A percentile compares a stretch with the other conserved stretches of the same genome.
phyloP scores from a whole-genome alignment of 352 stramenopile genomes.

The Pythium monospermum region DNA sequence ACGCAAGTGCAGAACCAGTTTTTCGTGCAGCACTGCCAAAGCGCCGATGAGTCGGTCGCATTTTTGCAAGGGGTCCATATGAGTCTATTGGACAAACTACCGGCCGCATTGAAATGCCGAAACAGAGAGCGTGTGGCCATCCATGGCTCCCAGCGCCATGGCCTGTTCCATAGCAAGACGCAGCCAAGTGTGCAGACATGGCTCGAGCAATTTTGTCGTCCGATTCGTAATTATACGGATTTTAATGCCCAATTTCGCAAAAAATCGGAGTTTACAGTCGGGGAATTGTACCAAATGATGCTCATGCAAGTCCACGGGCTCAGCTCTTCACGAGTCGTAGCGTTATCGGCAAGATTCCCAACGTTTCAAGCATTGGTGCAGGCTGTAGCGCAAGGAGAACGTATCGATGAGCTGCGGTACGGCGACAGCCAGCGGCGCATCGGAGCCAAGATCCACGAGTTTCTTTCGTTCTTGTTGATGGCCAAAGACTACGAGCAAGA shows the following conservation, averaged over 20 bases:
- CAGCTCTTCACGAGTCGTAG: conserved; percentile 47
- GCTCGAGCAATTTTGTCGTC: conserved; percentile 39
- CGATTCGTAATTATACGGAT: conserved; percentile 36
- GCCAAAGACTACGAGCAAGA: conserved; percentile 21
- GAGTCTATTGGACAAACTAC: conserved; percentile 57
- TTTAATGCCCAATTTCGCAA: conserved; percentile 81
- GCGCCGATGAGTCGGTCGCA: conserved; percentile 68
- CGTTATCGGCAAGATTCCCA: conserved; percentile 31
- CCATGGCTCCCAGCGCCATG: not conserved
- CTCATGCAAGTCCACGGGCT: conserved; percentile 68
- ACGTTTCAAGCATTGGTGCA: conserved; percentile 47
- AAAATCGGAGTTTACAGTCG: conserved; percentile 59
- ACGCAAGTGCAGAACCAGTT: conserved; percentile 83
- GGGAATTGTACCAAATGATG: conserved; percentile 82
- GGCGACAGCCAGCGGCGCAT: conserved; percentile 19
- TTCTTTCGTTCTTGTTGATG: conserved; percentile 12
- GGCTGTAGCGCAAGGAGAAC: conserved; percentile 22
- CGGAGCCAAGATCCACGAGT: conserved; percentile 14
- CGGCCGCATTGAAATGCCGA: conserved; percentile 20
- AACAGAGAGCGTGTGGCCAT: conserved; percentile 38
- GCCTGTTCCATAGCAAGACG: not conserved
- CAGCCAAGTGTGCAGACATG: conserved; percentile 17
- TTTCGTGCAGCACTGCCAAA: conserved; percentile 74
- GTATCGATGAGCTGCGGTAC: conserved; percentile 20
- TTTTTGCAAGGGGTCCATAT: conserved; percentile 67